Evolutionary conservation across 352 stramenopile genomes (phyloP).

Genomic region (Pythium grandisporangium): DNA sequence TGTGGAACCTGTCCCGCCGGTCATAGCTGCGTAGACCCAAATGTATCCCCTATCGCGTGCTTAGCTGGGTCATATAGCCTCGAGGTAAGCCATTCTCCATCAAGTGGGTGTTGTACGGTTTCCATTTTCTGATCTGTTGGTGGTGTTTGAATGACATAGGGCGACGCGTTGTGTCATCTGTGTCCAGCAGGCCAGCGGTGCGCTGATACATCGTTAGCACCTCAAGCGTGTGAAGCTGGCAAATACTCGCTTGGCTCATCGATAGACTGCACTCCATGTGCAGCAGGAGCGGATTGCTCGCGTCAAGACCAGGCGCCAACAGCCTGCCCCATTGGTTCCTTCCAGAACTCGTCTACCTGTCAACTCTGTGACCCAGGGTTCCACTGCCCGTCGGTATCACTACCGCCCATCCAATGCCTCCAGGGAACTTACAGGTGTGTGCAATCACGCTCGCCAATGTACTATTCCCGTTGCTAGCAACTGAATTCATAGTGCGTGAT

Average conservation of each 20-base stretch:
- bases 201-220: slow-evolving; percentile 7
- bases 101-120: too few species aligned
- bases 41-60: slow-evolving; percentile 25
- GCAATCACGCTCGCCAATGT: neutral
- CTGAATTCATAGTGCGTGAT: slow-evolving; percentile 8
- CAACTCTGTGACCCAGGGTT: slow-evolving; percentile 21
- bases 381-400: slow-evolving; percentile 20
- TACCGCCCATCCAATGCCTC: slow-evolving; percentile 16
- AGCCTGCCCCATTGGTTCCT: slow-evolving; percentile 17
- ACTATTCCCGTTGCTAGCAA: too few species aligned
- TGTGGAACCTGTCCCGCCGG: slow-evolving; percentile 30
- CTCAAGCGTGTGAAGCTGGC: slow-evolving; percentile 15
- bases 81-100: slow-evolving; percentile 7
- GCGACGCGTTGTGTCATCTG: slow-evolving; percentile 18
- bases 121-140: too few species aligned
- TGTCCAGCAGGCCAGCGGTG: slow-evolving; percentile 38
- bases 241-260: slow-evolving; percentile 35
- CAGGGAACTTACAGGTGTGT: slow-evolving; percentile 26
- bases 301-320: slow-evolving; percentile 10
- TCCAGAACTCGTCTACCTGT: slow-evolving; percentile 18
- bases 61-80: slow-evolving; percentile 34
- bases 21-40: slow-evolving; percentile 38
- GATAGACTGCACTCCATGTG: slow-evolving; percentile 30
- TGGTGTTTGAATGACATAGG: too few species aligned
- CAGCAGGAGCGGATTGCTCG: slow-evolving; percentile 34